Base-by-base conservation (phyloP, 345 rosid genomes). In the Firmiana major region DNA sequence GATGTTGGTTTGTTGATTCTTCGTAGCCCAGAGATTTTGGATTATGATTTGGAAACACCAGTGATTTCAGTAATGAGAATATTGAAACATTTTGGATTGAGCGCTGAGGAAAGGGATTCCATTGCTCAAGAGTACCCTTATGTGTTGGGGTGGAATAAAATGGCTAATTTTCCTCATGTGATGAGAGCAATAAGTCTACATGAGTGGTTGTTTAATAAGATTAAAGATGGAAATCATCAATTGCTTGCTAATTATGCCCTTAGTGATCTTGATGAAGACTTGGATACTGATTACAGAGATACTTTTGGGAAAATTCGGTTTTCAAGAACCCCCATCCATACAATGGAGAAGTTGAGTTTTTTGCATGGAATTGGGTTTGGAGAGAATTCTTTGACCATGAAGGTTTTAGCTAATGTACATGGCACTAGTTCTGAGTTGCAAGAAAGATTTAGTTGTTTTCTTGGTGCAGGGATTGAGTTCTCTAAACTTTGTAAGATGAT, bases 91-190 rank as follows among this genome's bases (percentile, higher is more conserved):
- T 77, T 90, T 58, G 93, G 90, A 62, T 79, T 87, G 82, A 86
- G 83, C 40, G 49, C 58, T 3, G 63, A 82, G 59, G 86, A 89
- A 78, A 77, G 85, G 73, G 75, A 78, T n/a, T 68, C 31, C 71
- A 74, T 87, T 77, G 79, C 86, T 77, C 38, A 75, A 60, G 78
- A 43, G 36, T 82, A 80, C 34, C 87, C 89, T 3, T 77, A 83
- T 28, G 84, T 82, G 40, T 73, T 88, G 0, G 91, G 91, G 73
- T 85, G 88, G 83, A 85, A 85, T 38, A 86, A 73, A 70, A 84
- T 92, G 90, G 88, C 82, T 45, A 92, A 92, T 84, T 83, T 92
- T 66, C 94, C 97, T 73, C 43, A 82, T 77, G 90, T 86, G 68
- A 34, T 85, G 75, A 81, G 81, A 78, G 87, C 81, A 6, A 7